A percentile compares a stretch with the other conserved stretches of the same genome.
Conservation (phyloP, 106 monocot genomes). For the Dioscorea alata region DNA sequence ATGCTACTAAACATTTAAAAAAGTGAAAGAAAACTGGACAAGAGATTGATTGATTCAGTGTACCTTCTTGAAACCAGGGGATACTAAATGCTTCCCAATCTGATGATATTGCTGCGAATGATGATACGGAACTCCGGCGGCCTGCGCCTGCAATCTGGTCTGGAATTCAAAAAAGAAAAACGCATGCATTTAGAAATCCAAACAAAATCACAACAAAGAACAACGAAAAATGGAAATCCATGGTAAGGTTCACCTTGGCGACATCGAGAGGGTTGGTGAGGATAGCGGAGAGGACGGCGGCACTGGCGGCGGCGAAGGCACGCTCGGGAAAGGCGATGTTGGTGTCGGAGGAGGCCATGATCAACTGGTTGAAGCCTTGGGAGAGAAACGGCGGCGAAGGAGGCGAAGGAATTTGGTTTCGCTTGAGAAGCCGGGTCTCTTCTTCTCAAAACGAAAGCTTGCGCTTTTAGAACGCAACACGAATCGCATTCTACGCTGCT, state of each 20-base stretch:
- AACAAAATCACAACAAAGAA: not conserved
- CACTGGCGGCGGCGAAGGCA: constrained; percentile 75
- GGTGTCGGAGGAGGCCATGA: constrained; percentile 12
- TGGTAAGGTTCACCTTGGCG: constrained; percentile 55
- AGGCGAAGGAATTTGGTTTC: not conserved
- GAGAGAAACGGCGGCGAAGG: not conserved
- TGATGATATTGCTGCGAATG: constrained; percentile 14
- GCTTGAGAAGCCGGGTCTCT: not conserved
- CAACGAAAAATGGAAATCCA: no score
- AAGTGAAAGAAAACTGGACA: not conserved
- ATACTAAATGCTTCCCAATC: constrained; percentile 31
- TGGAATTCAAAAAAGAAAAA: constrained; percentile 17
- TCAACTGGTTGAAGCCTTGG: no score
- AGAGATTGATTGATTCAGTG: not conserved
- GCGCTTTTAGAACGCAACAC: no score
- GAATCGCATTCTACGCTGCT: not conserved
- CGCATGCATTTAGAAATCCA: no score
- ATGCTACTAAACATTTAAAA: not conserved
- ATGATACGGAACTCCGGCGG: constrained; percentile 65
- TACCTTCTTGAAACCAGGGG: constrained; percentile 48
- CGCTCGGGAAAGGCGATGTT: constrained; percentile 60
- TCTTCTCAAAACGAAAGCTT: not conserved
- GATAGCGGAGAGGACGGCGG: constrained; percentile 84
- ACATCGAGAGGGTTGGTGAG: constrained; percentile 94
- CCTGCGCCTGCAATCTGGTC: constrained; percentile 95